Evolutionary conservation across 2,329 filamentous ascomycete species (phyloP), one percentile per base, ranked within the genome.

Genomic region (Colletotrichum chrysophilum): DNA sequence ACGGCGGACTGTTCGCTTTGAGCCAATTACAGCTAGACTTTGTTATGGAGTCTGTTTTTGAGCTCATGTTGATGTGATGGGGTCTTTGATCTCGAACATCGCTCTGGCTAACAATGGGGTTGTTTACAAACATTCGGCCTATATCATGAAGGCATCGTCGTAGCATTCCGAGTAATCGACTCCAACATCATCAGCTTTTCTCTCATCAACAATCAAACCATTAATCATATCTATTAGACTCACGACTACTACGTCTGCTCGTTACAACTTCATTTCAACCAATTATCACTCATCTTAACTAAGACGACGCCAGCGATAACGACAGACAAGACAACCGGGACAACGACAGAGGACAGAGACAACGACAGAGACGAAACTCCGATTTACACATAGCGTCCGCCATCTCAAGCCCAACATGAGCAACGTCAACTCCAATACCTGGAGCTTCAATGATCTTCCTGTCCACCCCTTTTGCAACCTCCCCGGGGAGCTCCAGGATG

Each of bases 21-120:
- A 28, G 2, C 5, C 7, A 7, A 61, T 1, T 30, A 8, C 18
- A 21, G 0, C 0, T 16, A 14, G 30, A 13, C 9, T 14, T 7
- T 30, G 13, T 58, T 2, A 28, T 14, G 8, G 2, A 34, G 26
- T 66, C 5, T 28, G n/a, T 43, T 5, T 43, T 64, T 38, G 28
- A 64, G 21, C 7, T 9, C 4, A 64, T 8, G 7, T 8, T 13
- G 2, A 21, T 21, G n/a, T 21, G 43, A 21, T 48, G 43, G 7
- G 5, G 0, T 24, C 13, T 43, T 64, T 26, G 24, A 32, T 61
- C 10, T 61, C 7, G 30, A 61, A n/a, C n/a, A 32, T 21, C 30
- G 32, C 3, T 32, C 0, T 13, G 30, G 30, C 13, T 12, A 61
- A 36, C 21, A 30, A 5, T 21, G n/a, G n/a, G 3, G 4, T 24